A percentile compares a stretch with the other conserved stretches of the same genome.
phyloP scores from a whole-genome alignment of 2,329 filamentous ascomycete species.

The Trichophyton equinum region DNA sequence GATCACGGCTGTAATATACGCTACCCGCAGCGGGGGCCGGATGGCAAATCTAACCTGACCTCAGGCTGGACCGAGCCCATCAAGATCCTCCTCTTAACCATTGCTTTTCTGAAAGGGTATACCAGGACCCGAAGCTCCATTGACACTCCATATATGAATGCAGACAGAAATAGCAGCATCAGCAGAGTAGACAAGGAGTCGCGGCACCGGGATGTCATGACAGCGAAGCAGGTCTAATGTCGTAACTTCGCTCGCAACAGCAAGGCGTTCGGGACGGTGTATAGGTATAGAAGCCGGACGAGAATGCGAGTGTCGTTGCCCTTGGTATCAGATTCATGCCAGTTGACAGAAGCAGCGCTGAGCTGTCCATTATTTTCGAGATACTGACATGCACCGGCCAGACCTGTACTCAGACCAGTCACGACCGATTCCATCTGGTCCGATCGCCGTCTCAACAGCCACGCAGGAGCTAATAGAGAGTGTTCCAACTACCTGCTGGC shows the following conservation, averaged over 20 bases:
- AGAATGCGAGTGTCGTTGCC: neutral
- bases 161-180: neutral
- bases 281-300: neutral
- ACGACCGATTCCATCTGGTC: neutral
- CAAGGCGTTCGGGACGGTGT: neutral
- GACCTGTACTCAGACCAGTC: constrained; percentile 4
- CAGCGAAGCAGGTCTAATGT: neutral
- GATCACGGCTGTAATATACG: neutral
- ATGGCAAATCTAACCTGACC: neutral
- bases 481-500: neutral
- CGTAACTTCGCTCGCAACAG: neutral
- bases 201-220: neutral
- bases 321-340: neutral
- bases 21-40: neutral
- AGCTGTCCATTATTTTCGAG: too few species aligned
- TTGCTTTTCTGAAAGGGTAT: neutral
- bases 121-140: neutral
- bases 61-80: neutral
- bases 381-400: constrained; percentile 6
- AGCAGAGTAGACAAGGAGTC: neutral
- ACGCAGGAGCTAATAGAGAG: neutral
- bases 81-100: neutral
- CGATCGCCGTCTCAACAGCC: neutral
- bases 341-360: neutral
- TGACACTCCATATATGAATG: neutral